Percentiles rank a stretch among this genome's conserved stretches.
phyloP scores from a whole-genome alignment of 2,329 filamentous ascomycete genomes.

The Bipolaris oryzae region DNA sequence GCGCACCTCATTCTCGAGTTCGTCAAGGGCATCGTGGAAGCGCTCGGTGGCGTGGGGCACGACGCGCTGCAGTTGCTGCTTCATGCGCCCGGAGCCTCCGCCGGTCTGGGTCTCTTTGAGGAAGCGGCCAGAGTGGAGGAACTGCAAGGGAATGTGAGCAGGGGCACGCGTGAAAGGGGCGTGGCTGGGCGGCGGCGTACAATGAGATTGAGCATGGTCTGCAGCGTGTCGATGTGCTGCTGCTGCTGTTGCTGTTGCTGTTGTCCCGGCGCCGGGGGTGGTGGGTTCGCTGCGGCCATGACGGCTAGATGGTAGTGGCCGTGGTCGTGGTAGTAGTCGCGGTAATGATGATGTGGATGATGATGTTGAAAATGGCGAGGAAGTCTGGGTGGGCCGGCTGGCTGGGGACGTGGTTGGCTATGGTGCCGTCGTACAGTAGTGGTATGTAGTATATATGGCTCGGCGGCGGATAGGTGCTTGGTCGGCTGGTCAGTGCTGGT shows the following conservation, averaged over 20 bases:
- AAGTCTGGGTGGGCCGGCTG: not conserved
- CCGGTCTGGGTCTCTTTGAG: constrained; percentile 50
- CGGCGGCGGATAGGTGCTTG: not conserved
- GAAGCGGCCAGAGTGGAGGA: constrained; percentile 53
- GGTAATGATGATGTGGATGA: constrained; percentile 9
- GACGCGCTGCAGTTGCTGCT: constrained; percentile 44
- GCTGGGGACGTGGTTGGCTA: not conserved
- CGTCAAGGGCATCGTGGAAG: constrained; percentile 60
- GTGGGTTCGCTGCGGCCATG: constrained; percentile 25
- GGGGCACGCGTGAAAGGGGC: constrained; percentile 4
- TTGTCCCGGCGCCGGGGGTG: constrained; percentile 13
- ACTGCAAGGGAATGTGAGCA: constrained; percentile 35
- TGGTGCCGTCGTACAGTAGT: not conserved
- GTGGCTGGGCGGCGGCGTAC: constrained; percentile 39
- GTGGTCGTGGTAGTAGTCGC: constrained; percentile 1
- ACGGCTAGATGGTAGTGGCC: constrained; percentile 1
- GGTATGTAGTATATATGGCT: not conserved
- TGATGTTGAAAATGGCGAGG: too few species aligned
- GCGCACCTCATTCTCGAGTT: constrained; percentile 55
- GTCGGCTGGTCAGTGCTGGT: constrained; percentile 9
- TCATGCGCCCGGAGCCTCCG: constrained; percentile 37
- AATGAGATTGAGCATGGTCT: constrained; percentile 56
- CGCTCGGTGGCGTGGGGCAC: constrained; percentile 51
- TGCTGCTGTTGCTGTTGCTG: constrained; percentile 18
- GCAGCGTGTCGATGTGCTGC: constrained; percentile 51